phyloP scores from a whole-genome alignment of 1,284 basidiomycete genomes.

The Ganoderma sp. region DNA sequence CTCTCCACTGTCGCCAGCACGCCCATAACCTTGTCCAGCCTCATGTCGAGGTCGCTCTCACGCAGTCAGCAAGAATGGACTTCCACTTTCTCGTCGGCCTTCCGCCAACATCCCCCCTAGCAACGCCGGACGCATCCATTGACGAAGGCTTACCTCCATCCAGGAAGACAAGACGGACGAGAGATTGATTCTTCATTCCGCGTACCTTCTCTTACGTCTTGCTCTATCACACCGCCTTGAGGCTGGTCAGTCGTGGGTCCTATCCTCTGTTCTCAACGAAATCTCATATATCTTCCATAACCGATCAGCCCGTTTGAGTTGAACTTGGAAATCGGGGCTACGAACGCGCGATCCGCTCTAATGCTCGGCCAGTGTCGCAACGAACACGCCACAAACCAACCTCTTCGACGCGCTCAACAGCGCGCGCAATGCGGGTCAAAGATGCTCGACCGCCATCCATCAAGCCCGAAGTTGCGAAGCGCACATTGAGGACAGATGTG shows the following conservation, averaged over 20 bases:
- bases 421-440: neutral
- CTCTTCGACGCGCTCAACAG: neutral
- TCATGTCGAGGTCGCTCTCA: constrained; percentile 16
- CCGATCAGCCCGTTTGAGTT: neutral
- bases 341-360: neutral
- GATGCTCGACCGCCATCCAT: neutral
- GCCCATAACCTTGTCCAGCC: neutral
- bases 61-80: constrained; percentile 23
- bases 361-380: neutral
- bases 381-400: neutral
- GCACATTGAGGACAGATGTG: neutral
- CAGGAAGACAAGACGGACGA: neutral
- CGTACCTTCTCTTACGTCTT: neutral
- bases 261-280: neutral
- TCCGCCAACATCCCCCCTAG: constrained; percentile 24
- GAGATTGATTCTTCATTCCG: constrained; percentile 24
- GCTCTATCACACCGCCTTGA: neutral
- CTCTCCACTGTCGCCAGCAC: constrained; percentile 6
- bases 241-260: neutral
- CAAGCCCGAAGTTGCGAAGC: constrained; percentile 4
- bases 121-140: constrained; percentile 10
- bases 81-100: constrained; percentile 2
- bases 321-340: neutral
- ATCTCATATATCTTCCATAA: neutral
- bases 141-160: neutral